phyloP scores from a whole-genome alignment of 495 filamentous ascomycete species.

The Penicillium turbatum region DNA sequence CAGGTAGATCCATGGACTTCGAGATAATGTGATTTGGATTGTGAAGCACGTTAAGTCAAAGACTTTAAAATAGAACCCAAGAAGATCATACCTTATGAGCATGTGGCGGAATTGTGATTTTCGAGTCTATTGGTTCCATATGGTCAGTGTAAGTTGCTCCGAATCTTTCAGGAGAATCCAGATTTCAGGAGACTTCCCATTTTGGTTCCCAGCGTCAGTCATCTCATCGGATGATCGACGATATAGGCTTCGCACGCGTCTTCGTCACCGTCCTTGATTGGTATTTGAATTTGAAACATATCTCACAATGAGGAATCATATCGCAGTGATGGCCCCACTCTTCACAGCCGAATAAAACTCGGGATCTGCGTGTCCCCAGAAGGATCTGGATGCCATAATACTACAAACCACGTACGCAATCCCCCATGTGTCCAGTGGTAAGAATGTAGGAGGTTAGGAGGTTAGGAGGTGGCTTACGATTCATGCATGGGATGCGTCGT shows the following conservation, averaged over 20 bases:
- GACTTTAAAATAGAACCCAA: not conserved
- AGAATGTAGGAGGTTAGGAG: not conserved
- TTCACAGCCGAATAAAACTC: not conserved
- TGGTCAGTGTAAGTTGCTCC: not conserved
- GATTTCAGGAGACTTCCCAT: not conserved
- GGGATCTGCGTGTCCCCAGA: slow-evolving; percentile 17
- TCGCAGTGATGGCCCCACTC: not conserved
- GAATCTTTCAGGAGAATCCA: no score
- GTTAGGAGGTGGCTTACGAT: not conserved
- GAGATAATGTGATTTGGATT: no score
- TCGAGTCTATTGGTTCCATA: not conserved
- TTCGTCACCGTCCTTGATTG: slow-evolving; percentile 4
- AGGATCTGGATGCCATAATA: slow-evolving; percentile 16
- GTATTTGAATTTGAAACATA: slow-evolving; percentile 3
- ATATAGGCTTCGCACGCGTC: not conserved
- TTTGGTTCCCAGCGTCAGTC: not conserved
- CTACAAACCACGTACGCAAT: slow-evolving; percentile 4
- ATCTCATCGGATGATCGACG: not conserved
- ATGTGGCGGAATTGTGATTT: not conserved
- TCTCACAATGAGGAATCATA: not conserved
- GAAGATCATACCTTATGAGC: not conserved
- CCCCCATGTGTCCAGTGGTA: slow-evolving; percentile 1
- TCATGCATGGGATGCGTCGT: slow-evolving; percentile 1
- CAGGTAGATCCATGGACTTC: no score
- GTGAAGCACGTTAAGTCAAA: no score